Base-by-base conservation (phyloP, 2,329 filamentous ascomycete species). In the Calonectria multiphialidica region DNA sequence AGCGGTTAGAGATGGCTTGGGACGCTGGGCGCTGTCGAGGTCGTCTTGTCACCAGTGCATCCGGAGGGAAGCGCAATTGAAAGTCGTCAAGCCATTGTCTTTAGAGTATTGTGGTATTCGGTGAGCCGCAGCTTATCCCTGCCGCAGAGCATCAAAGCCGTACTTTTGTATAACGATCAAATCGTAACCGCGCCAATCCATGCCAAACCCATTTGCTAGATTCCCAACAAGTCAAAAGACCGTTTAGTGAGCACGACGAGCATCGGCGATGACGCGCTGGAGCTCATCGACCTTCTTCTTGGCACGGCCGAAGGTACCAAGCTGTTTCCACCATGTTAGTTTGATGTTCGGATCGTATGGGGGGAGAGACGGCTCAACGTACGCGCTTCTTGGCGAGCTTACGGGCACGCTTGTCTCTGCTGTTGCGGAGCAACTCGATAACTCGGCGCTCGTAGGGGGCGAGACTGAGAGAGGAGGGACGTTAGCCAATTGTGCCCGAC, bases 281-380 rank as follows among this genome's bases (percentile, higher is more conserved):
- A 99, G 95, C 90, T 98, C 96, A 87, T 99, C 97, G 81, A 99
- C 97, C 96, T 99, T 99, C 87, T 92, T 93, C 96, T 99, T 99
- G 85, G 96, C 96, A 88, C 97, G 96, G 85, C 95, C 94, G 88
- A 98, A 98, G 82, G 97, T 98, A 87, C 97, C 97, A 90, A 99
- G 96, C 94, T 97, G 78, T 77, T 71, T 69, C 35, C 70, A 4
- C 7, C 42, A 30, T 70, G 78, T 83, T 74, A 83, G 81, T 74
- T n/a, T 18, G 7, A 18, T 30, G 35, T 70, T 47, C 71, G 68
- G 64, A 62, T 15, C 21, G 42, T 30, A 40, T 35, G 5, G 30
- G 3, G 66, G n/a, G 33, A 72, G 64, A 44, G 44, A 42, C 23
- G 49, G 69, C 35, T 72, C 42, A 72, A 91, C 93, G 81, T 92